Conservation (phyloP, 106 monocot species). For the Xerophyta viscosa region DNA sequence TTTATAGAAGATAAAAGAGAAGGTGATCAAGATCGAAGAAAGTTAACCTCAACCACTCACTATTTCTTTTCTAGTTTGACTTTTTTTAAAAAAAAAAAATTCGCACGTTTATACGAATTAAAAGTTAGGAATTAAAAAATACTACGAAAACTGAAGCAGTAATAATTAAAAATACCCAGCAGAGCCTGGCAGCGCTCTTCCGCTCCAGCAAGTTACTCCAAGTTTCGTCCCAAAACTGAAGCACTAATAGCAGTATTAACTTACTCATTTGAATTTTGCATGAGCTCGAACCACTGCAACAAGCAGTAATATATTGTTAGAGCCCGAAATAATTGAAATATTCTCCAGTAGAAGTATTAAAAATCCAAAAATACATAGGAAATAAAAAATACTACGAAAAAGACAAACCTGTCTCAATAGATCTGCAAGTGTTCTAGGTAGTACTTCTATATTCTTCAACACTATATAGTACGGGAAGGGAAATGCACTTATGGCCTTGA, state of each 20-base stretch:
- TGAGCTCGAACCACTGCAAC: constrained; percentile 95
- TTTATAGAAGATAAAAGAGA: constrained; percentile 60
- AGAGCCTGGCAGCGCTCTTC: too few relatives aligned
- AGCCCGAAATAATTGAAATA: too few relatives aligned
- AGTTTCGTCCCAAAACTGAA: too few relatives aligned
- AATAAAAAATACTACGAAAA: background rate
- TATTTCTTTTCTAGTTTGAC: background rate
- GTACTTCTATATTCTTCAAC: constrained; percentile 70
- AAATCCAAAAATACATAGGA: background rate
- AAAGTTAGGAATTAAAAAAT: too few relatives aligned
- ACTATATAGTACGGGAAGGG: constrained; percentile 92
- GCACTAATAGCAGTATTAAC: too few relatives aligned
- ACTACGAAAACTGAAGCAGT: too few relatives aligned
- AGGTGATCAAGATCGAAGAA: constrained; percentile 81
- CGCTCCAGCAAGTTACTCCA: too few relatives aligned
- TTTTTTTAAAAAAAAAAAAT: background rate
- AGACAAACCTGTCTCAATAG: constrained; percentile 71
- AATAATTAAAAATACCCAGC: too few relatives aligned
- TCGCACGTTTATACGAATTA: too few relatives aligned
- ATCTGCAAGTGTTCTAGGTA: constrained; percentile 88
- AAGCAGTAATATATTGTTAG: background rate
- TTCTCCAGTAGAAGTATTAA: too few relatives aligned
- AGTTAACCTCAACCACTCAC: constrained; percentile 37
- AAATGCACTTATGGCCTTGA: constrained; percentile 60
- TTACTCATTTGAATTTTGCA: constrained; percentile 49